Evolutionary conservation across 2,329 filamentous ascomycete genomes (phyloP), one percentile per base, ranked within the genome.

Genomic region (Phialemonium atrogriseum): DNA sequence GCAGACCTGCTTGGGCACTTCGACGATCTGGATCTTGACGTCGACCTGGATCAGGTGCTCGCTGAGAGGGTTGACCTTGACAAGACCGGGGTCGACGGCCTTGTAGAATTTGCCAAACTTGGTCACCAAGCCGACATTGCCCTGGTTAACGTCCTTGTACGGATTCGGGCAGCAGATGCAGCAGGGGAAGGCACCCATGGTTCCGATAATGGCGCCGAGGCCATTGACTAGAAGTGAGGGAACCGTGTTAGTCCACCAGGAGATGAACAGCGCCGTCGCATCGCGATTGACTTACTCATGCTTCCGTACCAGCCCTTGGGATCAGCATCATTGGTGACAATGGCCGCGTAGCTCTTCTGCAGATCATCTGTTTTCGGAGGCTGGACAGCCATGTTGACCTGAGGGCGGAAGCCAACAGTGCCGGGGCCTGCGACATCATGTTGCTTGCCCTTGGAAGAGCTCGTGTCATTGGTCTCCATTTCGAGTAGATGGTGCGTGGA

Each of bases 21-120:
- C 70, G 56, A 93, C 86, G 44, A 94, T 95, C 65, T 98, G 91
- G 48, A 96, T 95, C 77, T 96, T 98, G 64, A 98, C 91, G 58
- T 98, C 91, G 54, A 98, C 82, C 50, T 93, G 85, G 46, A 86
- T 80, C 24, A 98, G 72, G 36, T 71, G 76, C 68, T 98, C 91
- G 49, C 83, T 89, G 33, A 96, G 77, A 4, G 89, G 89, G 65
- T 98, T 98, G 69, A 98, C 80, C 68, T 94, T 94, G 59, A 96
- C 86, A 19, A 98, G 79, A 55, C 91, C 91, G 3, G 91, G 91
- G 57, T 98, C 91, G 44, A 96, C 89, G 9, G 91, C 87, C 59
- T 88, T 84, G 60, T 94, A 85, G 64, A 98, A 96, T 43, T 80
- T 72, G 50, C 91, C 91, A 46, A 98, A 98, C 60, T 89, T 93